Conservation (phyloP, 352 stramenopile genomes). For the Globisporangium paroecandrum region DNA sequence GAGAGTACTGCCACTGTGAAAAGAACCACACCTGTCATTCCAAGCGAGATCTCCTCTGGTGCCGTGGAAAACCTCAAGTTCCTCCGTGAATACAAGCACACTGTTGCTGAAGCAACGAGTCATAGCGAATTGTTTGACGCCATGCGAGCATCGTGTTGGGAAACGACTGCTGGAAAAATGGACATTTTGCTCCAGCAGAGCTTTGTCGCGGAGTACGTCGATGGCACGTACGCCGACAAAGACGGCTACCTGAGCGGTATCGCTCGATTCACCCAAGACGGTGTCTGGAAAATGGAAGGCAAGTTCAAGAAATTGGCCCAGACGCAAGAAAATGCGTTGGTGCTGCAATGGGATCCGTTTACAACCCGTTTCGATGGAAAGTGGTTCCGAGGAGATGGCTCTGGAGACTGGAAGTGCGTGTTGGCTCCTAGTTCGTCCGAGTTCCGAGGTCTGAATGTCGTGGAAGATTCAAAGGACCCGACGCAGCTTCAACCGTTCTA, state of each 20-base stretch:
- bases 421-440: slow-evolving; percentile 41
- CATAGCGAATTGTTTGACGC: slow-evolving; percentile 26
- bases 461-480: slow-evolving; percentile 32
- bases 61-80: slow-evolving; percentile 42
- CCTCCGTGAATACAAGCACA: slow-evolving; percentile 52
- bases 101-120: slow-evolving; percentile 31
- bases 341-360: slow-evolving; percentile 55
- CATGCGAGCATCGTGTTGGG: slow-evolving; percentile 50
- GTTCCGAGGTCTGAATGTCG: slow-evolving; percentile 59
- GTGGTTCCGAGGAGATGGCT: slow-evolving; percentile 82
- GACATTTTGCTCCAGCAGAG: slow-evolving; percentile 34
- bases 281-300: slow-evolving; percentile 64
- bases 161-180: slow-evolving; percentile 68
- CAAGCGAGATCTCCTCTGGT: slow-evolving; percentile 13
- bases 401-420: slow-evolving; percentile 78
- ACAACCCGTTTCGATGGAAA: slow-evolving; percentile 72
- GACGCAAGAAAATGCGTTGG: slow-evolving; percentile 68
- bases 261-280: slow-evolving; percentile 39
- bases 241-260: slow-evolving; percentile 68
- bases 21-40: slow-evolving; percentile 12
- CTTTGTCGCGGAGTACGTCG: slow-evolving; percentile 63
- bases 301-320: slow-evolving; percentile 67
- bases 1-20: not conserved
- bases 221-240: slow-evolving; percentile 69
- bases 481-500: slow-evolving; percentile 67